Base-by-base conservation (phyloP, 768 basidiomycete species). In the Epithele typhae region DNA sequence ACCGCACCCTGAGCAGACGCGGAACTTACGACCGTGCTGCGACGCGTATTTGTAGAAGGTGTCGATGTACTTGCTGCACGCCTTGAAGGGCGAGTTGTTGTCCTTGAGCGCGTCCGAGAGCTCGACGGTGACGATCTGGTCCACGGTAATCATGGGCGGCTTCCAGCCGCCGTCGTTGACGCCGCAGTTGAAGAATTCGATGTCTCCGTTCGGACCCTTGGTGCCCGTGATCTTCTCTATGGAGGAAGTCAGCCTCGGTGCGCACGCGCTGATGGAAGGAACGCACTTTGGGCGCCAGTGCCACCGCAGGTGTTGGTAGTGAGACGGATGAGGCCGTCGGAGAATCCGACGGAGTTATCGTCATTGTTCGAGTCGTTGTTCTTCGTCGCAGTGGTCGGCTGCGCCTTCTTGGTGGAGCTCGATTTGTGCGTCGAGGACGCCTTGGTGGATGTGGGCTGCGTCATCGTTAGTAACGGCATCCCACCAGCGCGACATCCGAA, bases 151-250 rank as follows among this genome's bases (percentile, higher is more conserved):
- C 46, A 63, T 60, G 14, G 89, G 87, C 15, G 92, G 89, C 39
- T 65, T 75, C 91, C 91, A 93, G 24, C 84, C 85, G 25, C 60
- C 59, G 25, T 55, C 59, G 36, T 74, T 68, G 45, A 92, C 62
- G 35, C 87, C 89, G 58, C 90, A 92, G 68, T 87, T 89, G 54
- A 92, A 63, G 77, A 82, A 92, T 44, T 78, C 70, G 39, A 87
- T 79, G 58, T 71, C 62, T n/a, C 85, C 84, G 58, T 87, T 87
- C 15, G 84, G 84, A 15, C 87, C 87, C 33, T 68, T 65, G 21
- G 69, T 64, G 6, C 62, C 56, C 4, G 77, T 81, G 51, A 73
- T 66, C 33, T 77, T 48, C 56, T 56, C 83, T 86, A 57, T 10
- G 41, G 5, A 10, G 14, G 7, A 18, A 30, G 23, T 30, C 14